Base-by-base conservation (phyloP, 371 early-diverging fungal genomes). In the Haplosporangium sp. region DNA sequence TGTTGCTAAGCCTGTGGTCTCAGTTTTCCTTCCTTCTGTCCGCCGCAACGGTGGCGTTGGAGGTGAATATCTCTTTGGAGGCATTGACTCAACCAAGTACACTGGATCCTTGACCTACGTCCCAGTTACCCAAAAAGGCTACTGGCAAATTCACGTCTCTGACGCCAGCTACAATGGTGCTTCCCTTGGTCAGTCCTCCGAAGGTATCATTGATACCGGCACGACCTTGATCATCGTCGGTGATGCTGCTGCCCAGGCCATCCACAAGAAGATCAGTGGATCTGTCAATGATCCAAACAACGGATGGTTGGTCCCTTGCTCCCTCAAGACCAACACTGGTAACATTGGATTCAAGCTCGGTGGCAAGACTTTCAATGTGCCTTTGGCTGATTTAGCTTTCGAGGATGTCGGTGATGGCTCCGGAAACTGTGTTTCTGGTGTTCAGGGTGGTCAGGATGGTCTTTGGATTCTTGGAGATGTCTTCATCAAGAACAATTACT, bases 71-170 rank as follows among this genome's bases (percentile, higher is more conserved):
- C 88, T 87, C 42, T 85, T 92, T 78, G 90, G 90, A 37, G 91
- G 87, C 4, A 75, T 84, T 10, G 90, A 92, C 71, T 42, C 65
- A 15, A 62, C 86, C 50, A 89, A 88, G 73, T 91, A 86, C 65
- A 84, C 82, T 1, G 91, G 91, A 48, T 71, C 84, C n/a, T 37
- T 91, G 39, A 83, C 78, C 44, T 91, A 90, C 35, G 69, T 72
- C 55, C 92, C 92, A 17, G 92, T 98, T 34, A 86, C 87, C 39
- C 89, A 95, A 70, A 93, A 94, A 84, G 76, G 72, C 1, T 83
- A 74, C 68, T 83, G 83, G 77, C 74, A 74, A 38, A 47, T 83
- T 40, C 34, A 50, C 15, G 67, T 83, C 53, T 44, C 73, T 0
- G 69, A 66, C 17, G 47, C 67, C 42, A 45, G 59, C 3, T 20